A percentile compares a stretch with the other conserved stretches of the same genome.
These are phyloP conservation scores for Leishmania guyanensis DNA, from an alignment of 208 protist species.

Conservation along the genomic window DNA sequence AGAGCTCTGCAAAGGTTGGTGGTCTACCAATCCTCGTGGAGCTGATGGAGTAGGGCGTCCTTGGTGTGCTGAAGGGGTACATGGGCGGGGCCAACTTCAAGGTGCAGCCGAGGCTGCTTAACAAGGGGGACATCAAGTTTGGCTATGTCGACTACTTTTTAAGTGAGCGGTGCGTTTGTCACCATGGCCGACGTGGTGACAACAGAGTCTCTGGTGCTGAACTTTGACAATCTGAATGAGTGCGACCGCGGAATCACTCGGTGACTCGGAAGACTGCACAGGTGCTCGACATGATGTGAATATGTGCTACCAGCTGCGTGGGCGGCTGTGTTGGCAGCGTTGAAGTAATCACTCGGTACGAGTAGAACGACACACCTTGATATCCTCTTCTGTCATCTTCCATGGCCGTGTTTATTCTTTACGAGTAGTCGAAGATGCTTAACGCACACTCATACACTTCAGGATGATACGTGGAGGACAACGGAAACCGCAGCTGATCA, in stretches of 20 bases:
- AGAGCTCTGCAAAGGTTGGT: constrained; percentile 73
- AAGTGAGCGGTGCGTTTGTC: constrained; percentile 98
- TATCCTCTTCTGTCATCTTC: background rate
- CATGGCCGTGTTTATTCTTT: background rate
- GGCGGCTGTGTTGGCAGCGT: constrained; percentile 37
- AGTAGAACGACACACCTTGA: constrained; percentile 20
- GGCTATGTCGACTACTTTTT: constrained; percentile 89
- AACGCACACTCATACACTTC: background rate
- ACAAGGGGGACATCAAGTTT: constrained; percentile 46
- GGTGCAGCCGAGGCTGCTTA: constrained; percentile 86
- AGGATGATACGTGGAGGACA: background rate
- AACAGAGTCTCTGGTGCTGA: constrained; percentile 81
- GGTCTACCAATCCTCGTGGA: constrained; percentile 85
- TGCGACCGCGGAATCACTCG: constrained; percentile 95
- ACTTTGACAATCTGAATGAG: constrained; percentile 91
- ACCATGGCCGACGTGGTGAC: constrained; percentile 91
- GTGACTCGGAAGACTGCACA: constrained; percentile 95
- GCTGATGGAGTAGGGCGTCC: constrained; percentile 87
- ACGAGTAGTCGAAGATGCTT: background rate
- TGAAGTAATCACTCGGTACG: constrained; percentile 94
- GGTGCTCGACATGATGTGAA: constrained; percentile 88
- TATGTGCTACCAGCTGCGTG: constrained; percentile 75
- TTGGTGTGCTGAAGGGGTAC: constrained; percentile 85
- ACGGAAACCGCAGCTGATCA: background rate
- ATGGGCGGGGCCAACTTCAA: constrained; percentile 93